phyloP scores from a whole-genome alignment of 1,139 yeast genomes.

The Magnusiomyces ingens region DNA sequence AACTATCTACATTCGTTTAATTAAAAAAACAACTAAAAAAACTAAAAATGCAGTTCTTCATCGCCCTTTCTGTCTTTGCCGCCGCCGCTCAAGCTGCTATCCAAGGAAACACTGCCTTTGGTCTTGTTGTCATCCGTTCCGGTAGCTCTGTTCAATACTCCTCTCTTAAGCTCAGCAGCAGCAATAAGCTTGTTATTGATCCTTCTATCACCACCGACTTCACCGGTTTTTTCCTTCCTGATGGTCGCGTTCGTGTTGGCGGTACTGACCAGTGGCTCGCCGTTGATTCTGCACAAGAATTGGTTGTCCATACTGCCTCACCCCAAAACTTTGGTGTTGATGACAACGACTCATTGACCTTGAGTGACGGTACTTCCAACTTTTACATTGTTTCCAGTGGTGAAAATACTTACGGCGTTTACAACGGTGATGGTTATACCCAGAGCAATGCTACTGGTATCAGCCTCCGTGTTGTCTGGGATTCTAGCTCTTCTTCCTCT shows the following conservation, averaged over 20 bases:
- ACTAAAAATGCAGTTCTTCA: conserved; percentile 3
- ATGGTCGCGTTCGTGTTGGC: conserved; percentile 6
- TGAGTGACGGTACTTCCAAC: too few relatives aligned
- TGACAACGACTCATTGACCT: neutral
- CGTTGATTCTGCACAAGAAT: neutral
- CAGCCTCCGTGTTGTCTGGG: neutral
- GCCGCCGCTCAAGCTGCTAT: neutral
- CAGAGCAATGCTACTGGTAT: neutral
- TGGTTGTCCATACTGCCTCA: neutral
- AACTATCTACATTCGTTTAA: too few relatives aligned
- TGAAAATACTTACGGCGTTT: neutral
- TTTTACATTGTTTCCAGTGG: neutral
- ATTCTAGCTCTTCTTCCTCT: neutral
- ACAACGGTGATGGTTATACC: neutral
- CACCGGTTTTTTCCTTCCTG: conserved; percentile 5
- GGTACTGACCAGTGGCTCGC: conserved; percentile 7
- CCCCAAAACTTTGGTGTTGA: conserved; percentile 3
- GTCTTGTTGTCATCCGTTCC: conserved; percentile 6
- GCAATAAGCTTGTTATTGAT: neutral
- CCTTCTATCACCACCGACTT: neutral
- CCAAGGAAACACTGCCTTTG: neutral
- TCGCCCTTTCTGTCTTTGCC: conserved; percentile 3
- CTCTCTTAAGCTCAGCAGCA: conserved; percentile 2
- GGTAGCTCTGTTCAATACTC: conserved; percentile 6
- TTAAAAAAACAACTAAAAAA: neutral